These are phyloP conservation scores for Leccinum sublutescens DNA, from an alignment of 768 basidiomycete genomes.

Conservation along the genomic window DNA sequence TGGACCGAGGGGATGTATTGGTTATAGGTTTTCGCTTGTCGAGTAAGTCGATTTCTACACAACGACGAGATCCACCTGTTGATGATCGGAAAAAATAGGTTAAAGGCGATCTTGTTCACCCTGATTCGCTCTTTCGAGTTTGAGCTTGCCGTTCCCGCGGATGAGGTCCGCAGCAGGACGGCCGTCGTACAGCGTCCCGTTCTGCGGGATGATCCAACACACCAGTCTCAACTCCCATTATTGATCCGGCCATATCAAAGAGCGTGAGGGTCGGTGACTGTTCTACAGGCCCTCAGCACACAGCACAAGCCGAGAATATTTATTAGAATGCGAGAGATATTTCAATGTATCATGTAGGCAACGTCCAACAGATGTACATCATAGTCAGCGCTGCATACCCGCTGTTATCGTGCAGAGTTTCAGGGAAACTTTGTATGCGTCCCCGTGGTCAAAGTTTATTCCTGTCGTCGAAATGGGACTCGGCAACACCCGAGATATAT, in stretches of 20 bases:
- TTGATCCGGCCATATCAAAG: constrained; percentile 10
- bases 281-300: too few relatives aligned
- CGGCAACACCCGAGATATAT: not conserved
- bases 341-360: too few relatives aligned
- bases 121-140: constrained; percentile 53
- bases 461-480: too few relatives aligned
- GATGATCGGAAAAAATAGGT: not conserved
- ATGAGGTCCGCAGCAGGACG: constrained; percentile 39
- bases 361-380: too few relatives aligned
- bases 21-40: constrained; percentile 60
- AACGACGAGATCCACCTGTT: not conserved
- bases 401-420: too few relatives aligned
- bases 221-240: constrained; percentile 45
- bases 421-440: too few relatives aligned
- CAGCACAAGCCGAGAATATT: not conserved
- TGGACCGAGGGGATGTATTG: constrained; percentile 65
- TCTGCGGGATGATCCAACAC: constrained; percentile 37
- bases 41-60: constrained; percentile 40
- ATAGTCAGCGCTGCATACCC: too few relatives aligned
- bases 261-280: not conserved
- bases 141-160: constrained; percentile 48
- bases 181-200: constrained; percentile 45
- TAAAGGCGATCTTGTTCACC: not conserved
- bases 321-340: not conserved
- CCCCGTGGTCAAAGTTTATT: too few relatives aligned